Evolutionary conservation across 31 red algal genomes (phyloP).

Genomic region (Endocladia muricata): DNA sequence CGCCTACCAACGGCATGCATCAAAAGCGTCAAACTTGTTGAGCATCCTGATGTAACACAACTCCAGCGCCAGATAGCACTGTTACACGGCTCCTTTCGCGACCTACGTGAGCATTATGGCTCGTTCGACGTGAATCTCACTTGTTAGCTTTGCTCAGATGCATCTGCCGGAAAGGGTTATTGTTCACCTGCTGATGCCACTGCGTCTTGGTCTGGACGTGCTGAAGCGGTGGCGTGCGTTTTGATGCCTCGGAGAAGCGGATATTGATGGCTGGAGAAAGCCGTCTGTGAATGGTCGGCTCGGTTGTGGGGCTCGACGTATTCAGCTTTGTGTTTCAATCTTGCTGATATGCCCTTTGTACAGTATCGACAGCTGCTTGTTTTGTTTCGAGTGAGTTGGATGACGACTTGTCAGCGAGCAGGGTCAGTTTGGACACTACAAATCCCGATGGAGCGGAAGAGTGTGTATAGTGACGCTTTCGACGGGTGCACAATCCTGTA

Average conservation of each 20-base stretch:
- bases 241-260: neutral
- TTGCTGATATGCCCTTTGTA: neutral
- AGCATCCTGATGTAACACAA: conserved; percentile 78
- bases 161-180: neutral
- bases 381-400: neutral
- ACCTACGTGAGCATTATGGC: conserved; percentile 83
- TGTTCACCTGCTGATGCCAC: neutral
- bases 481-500: conserved; percentile 29
- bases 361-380: neutral
- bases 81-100: conserved; percentile 63
- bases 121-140: conserved; percentile 94
- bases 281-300: no score
- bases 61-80: conserved; percentile 83
- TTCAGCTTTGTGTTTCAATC: no score
- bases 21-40: conserved; percentile 95
- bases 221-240: neutral
- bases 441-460: neutral
- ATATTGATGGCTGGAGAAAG: neutral
- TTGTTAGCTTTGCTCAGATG: conserved; percentile 37
- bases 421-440: neutral
- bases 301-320: no score
- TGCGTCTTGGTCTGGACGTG: neutral
- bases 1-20: conserved; percentile 58
- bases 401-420: neutral
- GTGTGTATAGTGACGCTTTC: neutral